Percentiles rank a stretch among this genome's conserved stretches.
Conservation (phyloP, 1,139 yeast genomes). For the Pichia sp. region DNA sequence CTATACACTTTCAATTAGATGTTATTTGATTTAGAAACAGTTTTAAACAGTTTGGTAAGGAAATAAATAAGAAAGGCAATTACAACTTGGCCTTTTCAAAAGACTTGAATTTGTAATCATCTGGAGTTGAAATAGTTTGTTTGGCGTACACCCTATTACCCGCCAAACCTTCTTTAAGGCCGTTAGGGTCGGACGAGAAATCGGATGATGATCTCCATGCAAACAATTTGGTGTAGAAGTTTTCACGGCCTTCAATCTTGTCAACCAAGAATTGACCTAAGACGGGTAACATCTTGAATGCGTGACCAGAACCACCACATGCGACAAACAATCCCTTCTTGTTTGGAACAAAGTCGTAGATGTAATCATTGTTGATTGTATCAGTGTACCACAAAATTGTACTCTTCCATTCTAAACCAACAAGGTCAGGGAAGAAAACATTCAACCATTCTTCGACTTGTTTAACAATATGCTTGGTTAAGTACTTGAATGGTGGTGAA, state of each 20-base stretch:
- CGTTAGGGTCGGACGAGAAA: constrained; percentile 25
- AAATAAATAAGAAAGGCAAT: neutral
- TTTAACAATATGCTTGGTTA: constrained; percentile 16
- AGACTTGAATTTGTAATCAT: constrained; percentile 16
- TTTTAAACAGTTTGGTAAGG: no score
- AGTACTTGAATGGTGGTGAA: constrained; percentile 21
- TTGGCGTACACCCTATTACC: constrained; percentile 25
- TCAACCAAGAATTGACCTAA: constrained; percentile 35
- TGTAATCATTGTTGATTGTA: constrained; percentile 31
- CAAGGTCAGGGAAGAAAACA: constrained; percentile 17
- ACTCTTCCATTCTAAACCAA: constrained; percentile 17
- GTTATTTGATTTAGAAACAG: no score
- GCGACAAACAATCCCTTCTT: constrained; percentile 37
- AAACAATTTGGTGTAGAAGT: constrained; percentile 16
- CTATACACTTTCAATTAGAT: no score
- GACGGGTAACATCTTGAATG: constrained; percentile 36
- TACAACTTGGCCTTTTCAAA: neutral
- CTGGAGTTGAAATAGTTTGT: constrained; percentile 22
- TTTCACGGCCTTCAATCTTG: constrained; percentile 28
- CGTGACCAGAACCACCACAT: constrained; percentile 47
- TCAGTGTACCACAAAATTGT: constrained; percentile 32
- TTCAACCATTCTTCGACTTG: constrained; percentile 16
- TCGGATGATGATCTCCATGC: constrained; percentile 35
- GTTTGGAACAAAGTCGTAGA: constrained; percentile 39
- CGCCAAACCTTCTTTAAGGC: constrained; percentile 26